phyloP scores from a whole-genome alignment of 768 basidiomycete species.

The Mycena capillaripes region DNA sequence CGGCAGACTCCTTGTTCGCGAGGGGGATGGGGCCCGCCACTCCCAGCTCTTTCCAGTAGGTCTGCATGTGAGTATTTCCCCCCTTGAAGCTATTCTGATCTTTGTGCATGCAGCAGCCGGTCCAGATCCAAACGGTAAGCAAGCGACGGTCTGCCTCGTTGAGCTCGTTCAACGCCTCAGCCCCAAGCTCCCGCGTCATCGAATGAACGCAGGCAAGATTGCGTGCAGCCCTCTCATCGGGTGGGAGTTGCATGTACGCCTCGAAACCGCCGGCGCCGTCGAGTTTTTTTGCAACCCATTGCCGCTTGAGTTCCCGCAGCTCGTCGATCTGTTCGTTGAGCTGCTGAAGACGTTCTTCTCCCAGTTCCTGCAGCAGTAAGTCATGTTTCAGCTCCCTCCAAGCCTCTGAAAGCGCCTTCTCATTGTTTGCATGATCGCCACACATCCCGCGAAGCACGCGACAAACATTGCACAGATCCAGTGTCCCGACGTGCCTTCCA shows the following conservation, averaged over 20 bases:
- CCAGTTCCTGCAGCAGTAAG: slow-evolving; percentile 18
- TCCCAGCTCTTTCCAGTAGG: slow-evolving; percentile 29
- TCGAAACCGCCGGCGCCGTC: slow-evolving; percentile 26
- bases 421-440: slow-evolving; percentile 25
- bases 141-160: slow-evolving; percentile 24
- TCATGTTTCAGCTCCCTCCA: slow-evolving; percentile 14
- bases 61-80: slow-evolving; percentile 26
- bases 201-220: slow-evolving; percentile 14
- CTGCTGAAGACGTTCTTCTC: slow-evolving; percentile 9
- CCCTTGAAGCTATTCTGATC: slow-evolving; percentile 43
- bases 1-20: slow-evolving; percentile 11
- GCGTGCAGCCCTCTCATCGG: slow-evolving; percentile 23
- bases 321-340: slow-evolving; percentile 19
- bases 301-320: neutral
- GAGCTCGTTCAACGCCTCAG: slow-evolving; percentile 18
- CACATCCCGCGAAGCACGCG: slow-evolving; percentile 27
- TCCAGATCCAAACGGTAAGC: slow-evolving; percentile 37
- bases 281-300: slow-evolving; percentile 3
- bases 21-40: neutral
- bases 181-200: slow-evolving; percentile 29
- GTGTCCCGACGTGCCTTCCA: neutral
- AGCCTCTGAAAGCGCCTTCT: slow-evolving; percentile 10
- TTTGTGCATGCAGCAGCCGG: slow-evolving; percentile 16
- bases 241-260: slow-evolving; percentile 11
- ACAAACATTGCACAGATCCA: slow-evolving; percentile 14